These are phyloP conservation scores for Diversispora eburnea DNA, from an alignment of 192 early-diverging fungal genomes.

Conservation along the genomic window DNA sequence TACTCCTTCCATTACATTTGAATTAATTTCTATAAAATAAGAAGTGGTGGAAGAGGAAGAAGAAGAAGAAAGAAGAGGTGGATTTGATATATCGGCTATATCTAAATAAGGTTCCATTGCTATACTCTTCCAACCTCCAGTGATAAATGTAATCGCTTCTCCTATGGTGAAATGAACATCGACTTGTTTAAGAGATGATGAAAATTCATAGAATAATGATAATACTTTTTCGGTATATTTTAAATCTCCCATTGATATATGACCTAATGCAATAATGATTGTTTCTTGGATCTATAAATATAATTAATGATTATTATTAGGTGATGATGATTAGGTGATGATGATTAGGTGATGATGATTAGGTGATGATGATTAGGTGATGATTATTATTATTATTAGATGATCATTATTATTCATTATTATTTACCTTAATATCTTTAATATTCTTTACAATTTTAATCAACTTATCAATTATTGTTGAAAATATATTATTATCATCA, in stretches of 20 bases:
- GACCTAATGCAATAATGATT: slow-evolving; percentile 63
- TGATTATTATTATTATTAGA: too few species aligned
- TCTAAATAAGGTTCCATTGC: slow-evolving; percentile 69
- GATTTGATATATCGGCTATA: slow-evolving; percentile 44
- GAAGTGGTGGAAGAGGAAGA: slow-evolving; percentile 20
- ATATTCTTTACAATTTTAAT: slow-evolving; percentile 44
- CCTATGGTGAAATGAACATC: slow-evolving; percentile 86
- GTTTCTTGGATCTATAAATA: slow-evolving; percentile 59
- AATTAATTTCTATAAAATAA: slow-evolving; percentile 13
- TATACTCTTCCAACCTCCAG: slow-evolving; percentile 63
- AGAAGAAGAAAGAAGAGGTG: too few species aligned
- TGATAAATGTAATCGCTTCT: slow-evolving; percentile 65
- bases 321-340: neutral
- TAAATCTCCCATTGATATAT: slow-evolving; percentile 52
- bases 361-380: too few species aligned
- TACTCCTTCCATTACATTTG: slow-evolving; percentile 40
- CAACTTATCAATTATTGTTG: slow-evolving; percentile 1
- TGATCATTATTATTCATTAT: too few species aligned
- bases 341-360: too few species aligned
- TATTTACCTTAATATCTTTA: slow-evolving; percentile 72
- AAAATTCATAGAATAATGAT: slow-evolving; percentile 52
- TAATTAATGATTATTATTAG: too few species aligned
- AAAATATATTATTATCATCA: neutral
- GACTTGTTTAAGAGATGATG: slow-evolving; percentile 61
- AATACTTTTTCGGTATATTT: slow-evolving; percentile 35